These are phyloP conservation scores for Begonia peltatifolia DNA, from an alignment of 306 rosid genomes.

Conservation along the genomic window DNA sequence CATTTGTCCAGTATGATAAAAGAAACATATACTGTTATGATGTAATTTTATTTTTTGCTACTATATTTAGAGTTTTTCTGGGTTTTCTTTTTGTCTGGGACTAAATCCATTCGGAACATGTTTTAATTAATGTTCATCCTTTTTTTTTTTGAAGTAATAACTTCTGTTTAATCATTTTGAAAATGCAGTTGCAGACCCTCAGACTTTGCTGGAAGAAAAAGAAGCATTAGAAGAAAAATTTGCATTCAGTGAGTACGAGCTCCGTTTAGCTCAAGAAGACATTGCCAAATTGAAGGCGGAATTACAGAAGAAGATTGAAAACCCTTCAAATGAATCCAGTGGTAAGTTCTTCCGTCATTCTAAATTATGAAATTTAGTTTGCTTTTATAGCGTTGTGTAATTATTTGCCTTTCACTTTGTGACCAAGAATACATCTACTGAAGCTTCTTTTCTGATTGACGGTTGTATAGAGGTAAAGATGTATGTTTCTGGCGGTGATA, in stretches of 20 bases:
- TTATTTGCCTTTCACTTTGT: no score
- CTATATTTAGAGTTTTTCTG: background rate
- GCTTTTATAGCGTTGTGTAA: background rate
- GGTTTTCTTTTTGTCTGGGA: background rate
- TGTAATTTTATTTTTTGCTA: no score
- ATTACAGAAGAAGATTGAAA: slow-evolving; percentile 50
- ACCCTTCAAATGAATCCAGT: slow-evolving; percentile 17
- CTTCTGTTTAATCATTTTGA: slow-evolving; percentile 15
- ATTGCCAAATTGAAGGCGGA: slow-evolving; percentile 44
- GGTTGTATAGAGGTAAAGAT: slow-evolving; percentile 19
- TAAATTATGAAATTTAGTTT: slow-evolving; percentile 2
- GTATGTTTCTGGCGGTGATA: slow-evolving; percentile 28
- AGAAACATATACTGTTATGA: no score
- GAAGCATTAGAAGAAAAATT: slow-evolving; percentile 69
- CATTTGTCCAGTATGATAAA: no score
- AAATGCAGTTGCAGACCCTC: slow-evolving; percentile 87
- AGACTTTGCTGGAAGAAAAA: slow-evolving; percentile 73
- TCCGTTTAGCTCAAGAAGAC: slow-evolving; percentile 91
- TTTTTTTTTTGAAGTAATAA: background rate
- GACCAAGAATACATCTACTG: background rate
- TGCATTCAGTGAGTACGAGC: slow-evolving; percentile 80
- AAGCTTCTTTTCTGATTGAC: slow-evolving; percentile 2
- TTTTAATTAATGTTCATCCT: slow-evolving; percentile 1
- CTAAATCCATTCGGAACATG: no score
- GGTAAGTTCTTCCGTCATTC: slow-evolving; percentile 33